phyloP scores from a whole-genome alignment of 257 asterid genomes.

The Salvia rosmarinus region DNA sequence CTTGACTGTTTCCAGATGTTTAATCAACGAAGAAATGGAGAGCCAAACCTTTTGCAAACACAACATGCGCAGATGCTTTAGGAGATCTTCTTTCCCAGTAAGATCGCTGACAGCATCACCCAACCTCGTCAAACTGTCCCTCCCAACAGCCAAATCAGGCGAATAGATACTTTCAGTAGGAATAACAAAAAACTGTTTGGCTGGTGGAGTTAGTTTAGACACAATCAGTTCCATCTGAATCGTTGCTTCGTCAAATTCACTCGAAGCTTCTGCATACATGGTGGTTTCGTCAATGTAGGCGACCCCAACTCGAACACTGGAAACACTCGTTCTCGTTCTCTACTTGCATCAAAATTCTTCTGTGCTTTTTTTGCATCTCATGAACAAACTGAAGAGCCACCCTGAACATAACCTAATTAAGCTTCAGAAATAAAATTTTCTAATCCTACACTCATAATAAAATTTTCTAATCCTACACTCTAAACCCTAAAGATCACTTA shows the following conservation, averaged over 20 bases:
- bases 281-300: conserved; percentile 72
- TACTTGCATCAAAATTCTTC: conserved; percentile 82
- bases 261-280: conserved; percentile 38
- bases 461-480: too few relatives aligned
- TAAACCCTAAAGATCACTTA: neutral
- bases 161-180: conserved; percentile 65
- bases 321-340: conserved; percentile 68
- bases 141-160: conserved; percentile 48
- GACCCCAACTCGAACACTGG: conserved; percentile 90
- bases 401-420: conserved; percentile 49
- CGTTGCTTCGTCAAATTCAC: conserved; percentile 46
- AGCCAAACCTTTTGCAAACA: conserved; percentile 77
- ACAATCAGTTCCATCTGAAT: conserved; percentile 56
- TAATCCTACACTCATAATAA: neutral
- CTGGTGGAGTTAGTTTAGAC: conserved; percentile 63
- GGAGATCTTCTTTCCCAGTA: conserved; percentile 82
- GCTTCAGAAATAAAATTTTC: neutral
- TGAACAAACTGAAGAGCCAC: conserved; percentile 93
- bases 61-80: conserved; percentile 58
- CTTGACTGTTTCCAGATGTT: conserved; percentile 16
- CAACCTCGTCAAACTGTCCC: conserved; percentile 53
- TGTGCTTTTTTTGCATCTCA: conserved; percentile 86
- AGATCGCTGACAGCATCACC: conserved; percentile 55
- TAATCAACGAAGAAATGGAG: conserved; percentile 25
- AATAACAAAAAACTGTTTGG: conserved; percentile 55